phyloP scores from a whole-genome alignment of 495 filamentous ascomycete genomes.

The Tetracladium marchalianum region DNA sequence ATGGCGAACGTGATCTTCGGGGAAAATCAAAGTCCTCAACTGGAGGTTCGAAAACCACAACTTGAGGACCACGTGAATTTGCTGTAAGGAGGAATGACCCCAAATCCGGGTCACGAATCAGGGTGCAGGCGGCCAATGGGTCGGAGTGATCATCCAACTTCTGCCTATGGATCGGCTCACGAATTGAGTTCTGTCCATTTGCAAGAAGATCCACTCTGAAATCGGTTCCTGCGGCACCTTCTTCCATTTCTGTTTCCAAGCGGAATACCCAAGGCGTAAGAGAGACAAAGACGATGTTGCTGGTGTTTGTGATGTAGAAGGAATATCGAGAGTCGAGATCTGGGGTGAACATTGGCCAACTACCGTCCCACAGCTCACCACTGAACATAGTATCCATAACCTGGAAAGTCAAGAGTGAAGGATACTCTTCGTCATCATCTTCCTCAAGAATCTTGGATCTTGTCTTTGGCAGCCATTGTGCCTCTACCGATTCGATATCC shows the following conservation, averaged over 20 bases:
- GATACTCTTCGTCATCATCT: slow-evolving; percentile 18
- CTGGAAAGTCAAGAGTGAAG: slow-evolving; percentile 39
- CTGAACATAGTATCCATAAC: slow-evolving; percentile 50
- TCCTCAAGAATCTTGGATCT: slow-evolving; percentile 7
- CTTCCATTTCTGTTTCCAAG: slow-evolving; percentile 64
- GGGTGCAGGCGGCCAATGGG: slow-evolving; percentile 49
- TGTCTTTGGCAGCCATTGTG: slow-evolving; percentile 66
- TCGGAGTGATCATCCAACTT: slow-evolving; percentile 24
- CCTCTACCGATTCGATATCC: slow-evolving; percentile 70
- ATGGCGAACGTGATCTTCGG: slow-evolving; percentile 24
- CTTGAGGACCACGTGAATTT: slow-evolving; percentile 50
- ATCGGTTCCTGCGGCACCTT: slow-evolving; percentile 52
- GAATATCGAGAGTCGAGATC: slow-evolving; percentile 66
- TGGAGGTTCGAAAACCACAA: slow-evolving; percentile 57
- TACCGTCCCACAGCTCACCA: slow-evolving; percentile 35
- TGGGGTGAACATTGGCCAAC: slow-evolving; percentile 65
- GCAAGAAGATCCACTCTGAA: slow-evolving; percentile 67
- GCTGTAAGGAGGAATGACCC: slow-evolving; percentile 72
- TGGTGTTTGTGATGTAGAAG: slow-evolving; percentile 66
- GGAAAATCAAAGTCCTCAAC: slow-evolving; percentile 28
- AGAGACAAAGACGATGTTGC: slow-evolving; percentile 61
- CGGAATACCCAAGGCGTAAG: slow-evolving; percentile 64
- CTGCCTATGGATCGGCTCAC: slow-evolving; percentile 49
- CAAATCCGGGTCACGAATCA: slow-evolving; percentile 62
- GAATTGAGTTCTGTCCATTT: slow-evolving; percentile 47